These are phyloP conservation scores for Arctium minus DNA, from an alignment of 129 eudicot genomes.

Conservation along the genomic window DNA sequence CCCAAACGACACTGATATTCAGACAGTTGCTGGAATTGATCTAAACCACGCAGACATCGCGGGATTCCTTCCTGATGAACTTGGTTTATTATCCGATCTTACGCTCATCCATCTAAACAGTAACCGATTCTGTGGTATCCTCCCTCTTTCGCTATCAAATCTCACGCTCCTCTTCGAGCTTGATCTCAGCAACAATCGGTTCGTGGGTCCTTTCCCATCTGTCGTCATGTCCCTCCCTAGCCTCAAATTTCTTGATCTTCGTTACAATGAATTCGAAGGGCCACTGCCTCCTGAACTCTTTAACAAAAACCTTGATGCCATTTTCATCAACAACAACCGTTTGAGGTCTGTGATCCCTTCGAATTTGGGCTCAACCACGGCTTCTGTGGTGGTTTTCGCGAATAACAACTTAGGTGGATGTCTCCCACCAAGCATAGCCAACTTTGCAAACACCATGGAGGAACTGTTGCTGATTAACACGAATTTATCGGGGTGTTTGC, in stretches of 20 bases:
- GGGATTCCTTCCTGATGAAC: slow-evolving; percentile 59
- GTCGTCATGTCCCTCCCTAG: slow-evolving; percentile 57
- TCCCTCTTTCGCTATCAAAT: slow-evolving; percentile 52
- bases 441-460: slow-evolving; percentile 56
- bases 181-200: slow-evolving; percentile 76
- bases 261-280: slow-evolving; percentile 81
- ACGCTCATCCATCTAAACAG: slow-evolving; percentile 61
- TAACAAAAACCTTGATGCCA: slow-evolving; percentile 47
- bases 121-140: slow-evolving; percentile 69
- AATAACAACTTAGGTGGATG: slow-evolving; percentile 67
- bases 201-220: slow-evolving; percentile 76
- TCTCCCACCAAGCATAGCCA: slow-evolving; percentile 61
- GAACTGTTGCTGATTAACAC: slow-evolving; percentile 65
- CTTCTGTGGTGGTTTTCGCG: slow-evolving; percentile 75
- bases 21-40: slow-evolving; percentile 67
- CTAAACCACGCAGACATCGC: slow-evolving; percentile 73
- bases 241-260: slow-evolving; percentile 58
- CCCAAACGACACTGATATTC: slow-evolving; percentile 33
- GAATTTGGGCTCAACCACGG: slow-evolving; percentile 44
- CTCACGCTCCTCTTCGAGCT: slow-evolving; percentile 59
- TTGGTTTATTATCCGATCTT: slow-evolving; percentile 65
- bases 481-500: slow-evolving; percentile 69
- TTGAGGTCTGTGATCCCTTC: slow-evolving; percentile 52
- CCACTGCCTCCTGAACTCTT: slow-evolving; percentile 58
- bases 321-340: slow-evolving; percentile 66